Evolutionary conservation across 1,284 basidiomycete species (phyloP).

Genomic region (Crucibulum parvulum): DNA sequence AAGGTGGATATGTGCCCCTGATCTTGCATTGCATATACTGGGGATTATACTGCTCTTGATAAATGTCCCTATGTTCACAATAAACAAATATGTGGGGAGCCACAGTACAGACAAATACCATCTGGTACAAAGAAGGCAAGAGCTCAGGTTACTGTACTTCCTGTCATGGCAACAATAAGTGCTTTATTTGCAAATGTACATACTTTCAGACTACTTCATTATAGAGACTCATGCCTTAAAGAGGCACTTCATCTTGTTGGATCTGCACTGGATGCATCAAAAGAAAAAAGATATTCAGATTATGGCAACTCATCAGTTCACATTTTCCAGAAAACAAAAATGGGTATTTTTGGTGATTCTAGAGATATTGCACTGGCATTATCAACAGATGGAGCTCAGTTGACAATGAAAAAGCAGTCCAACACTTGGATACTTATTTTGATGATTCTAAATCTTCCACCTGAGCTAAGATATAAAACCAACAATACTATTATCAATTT

Average conservation of each 20-base stretch:
- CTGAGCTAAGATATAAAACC: slow-evolving; percentile 22
- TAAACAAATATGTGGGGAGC: neutral
- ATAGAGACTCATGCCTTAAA: slow-evolving; percentile 24
- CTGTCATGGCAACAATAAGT: slow-evolving; percentile 24
- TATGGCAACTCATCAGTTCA: slow-evolving; percentile 25
- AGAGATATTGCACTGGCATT: slow-evolving; percentile 32
- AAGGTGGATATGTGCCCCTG: neutral
- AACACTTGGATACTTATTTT: slow-evolving; percentile 33
- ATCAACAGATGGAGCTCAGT: slow-evolving; percentile 37
- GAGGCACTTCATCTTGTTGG: slow-evolving; percentile 17
- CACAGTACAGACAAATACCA: neutral
- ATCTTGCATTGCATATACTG: neutral
- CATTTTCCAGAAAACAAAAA: slow-evolving; percentile 14
- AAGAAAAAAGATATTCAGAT: slow-evolving; percentile 22
- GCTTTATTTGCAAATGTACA: slow-evolving; percentile 32
- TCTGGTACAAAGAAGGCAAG: slow-evolving; percentile 7
- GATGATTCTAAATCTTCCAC: slow-evolving; percentile 29
- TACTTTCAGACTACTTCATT: slow-evolving; percentile 18
- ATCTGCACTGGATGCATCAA: neutral
- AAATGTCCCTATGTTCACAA: neutral
- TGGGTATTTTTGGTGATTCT: slow-evolving; percentile 20
- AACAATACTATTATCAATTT: slow-evolving; percentile 25
- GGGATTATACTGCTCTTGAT: neutral
- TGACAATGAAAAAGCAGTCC: slow-evolving; percentile 38
- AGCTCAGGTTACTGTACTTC: slow-evolving; percentile 26